Conservation (phyloP, 1,139 yeast species). For the Debaryomycetaceae sp. region DNA sequence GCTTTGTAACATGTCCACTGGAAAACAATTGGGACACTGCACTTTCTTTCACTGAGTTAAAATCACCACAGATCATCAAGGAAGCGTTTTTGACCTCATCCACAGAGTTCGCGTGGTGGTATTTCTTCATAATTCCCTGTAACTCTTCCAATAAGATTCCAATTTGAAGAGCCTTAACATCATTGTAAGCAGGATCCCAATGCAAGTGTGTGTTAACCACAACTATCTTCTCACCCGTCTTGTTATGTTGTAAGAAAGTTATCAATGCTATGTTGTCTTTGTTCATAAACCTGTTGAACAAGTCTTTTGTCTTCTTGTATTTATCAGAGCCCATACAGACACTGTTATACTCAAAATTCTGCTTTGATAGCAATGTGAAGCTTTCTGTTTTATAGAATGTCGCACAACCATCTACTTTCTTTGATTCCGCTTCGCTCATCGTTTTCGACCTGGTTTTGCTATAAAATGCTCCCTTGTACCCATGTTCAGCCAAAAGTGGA, state of each 20-base stretch:
- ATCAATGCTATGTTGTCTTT: slow-evolving; percentile 90
- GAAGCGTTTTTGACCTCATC: slow-evolving; percentile 67
- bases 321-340: slow-evolving; percentile 86
- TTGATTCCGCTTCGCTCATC: slow-evolving; percentile 77
- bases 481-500: slow-evolving; percentile 66
- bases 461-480: slow-evolving; percentile 79
- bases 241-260: slow-evolving; percentile 69
- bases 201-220: slow-evolving; percentile 92
- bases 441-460: slow-evolving; percentile 92
- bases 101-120: slow-evolving; percentile 41
- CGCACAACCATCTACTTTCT: slow-evolving; percentile 97
- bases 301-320: slow-evolving; percentile 89
- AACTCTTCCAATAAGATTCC: slow-evolving; percentile 88
- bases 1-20: slow-evolving; percentile 70
- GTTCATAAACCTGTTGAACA: slow-evolving; percentile 93
- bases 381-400: slow-evolving; percentile 71
- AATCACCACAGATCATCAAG: slow-evolving; percentile 88
- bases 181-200: slow-evolving; percentile 97
- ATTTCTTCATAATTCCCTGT: slow-evolving; percentile 56
- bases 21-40: slow-evolving; percentile 92
- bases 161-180: slow-evolving; percentile 93
- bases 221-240: slow-evolving; percentile 68
- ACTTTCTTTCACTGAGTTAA: slow-evolving; percentile 80
- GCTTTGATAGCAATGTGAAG: slow-evolving; percentile 69
- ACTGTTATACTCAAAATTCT: slow-evolving; percentile 79